phyloP scores from a whole-genome alignment of 2,329 filamentous ascomycete species.

The Sclerotinia glacialis region DNA sequence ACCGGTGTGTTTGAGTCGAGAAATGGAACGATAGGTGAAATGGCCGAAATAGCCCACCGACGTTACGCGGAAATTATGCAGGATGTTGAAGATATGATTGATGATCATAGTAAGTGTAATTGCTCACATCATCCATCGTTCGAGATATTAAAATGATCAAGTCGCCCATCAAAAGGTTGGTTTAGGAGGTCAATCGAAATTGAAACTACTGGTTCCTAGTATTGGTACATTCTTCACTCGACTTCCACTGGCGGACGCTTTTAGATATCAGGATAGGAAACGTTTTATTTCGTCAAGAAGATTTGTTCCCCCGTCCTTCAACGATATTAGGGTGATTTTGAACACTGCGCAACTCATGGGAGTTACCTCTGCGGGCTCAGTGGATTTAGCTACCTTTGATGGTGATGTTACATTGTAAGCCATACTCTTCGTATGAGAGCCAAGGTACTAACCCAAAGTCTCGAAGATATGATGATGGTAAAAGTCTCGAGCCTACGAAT shows the following conservation, averaged over 20 bases:
- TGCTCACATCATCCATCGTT: constrained; percentile 20
- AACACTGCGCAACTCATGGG: constrained; percentile 96
- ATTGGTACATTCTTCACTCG: constrained; percentile 94
- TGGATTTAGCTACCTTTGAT: constrained; percentile 92
- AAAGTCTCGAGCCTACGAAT: constrained; percentile 70
- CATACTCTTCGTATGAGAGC: background rate
- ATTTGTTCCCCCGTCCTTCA: constrained; percentile 95
- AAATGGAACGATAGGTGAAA: constrained; percentile 61
- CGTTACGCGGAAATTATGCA: constrained; percentile 94
- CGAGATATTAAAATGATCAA: constrained; percentile 39
- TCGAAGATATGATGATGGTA: constrained; percentile 68
- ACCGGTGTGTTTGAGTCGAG: constrained; percentile 77
- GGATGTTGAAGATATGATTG: constrained; percentile 87
- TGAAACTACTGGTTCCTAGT: constrained; percentile 86
- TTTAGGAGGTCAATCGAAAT: constrained; percentile 73
- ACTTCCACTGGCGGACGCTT: constrained; percentile 82
- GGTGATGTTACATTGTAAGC: constrained; percentile 85
- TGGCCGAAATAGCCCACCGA: constrained; percentile 76
- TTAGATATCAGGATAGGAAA: constrained; percentile 82
- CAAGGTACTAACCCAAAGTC: constrained; percentile 42
- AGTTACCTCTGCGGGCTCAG: constrained; percentile 67
- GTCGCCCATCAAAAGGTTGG: constrained; percentile 67
- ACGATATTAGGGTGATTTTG: constrained; percentile 87
- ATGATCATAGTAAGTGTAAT: constrained; percentile 72
- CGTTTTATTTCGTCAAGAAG: constrained; percentile 86